Percentiles rank a stretch among this genome's conserved stretches.
phyloP scores from a whole-genome alignment of 2,329 filamentous ascomycete genomes.

The Geosmithia flava region DNA sequence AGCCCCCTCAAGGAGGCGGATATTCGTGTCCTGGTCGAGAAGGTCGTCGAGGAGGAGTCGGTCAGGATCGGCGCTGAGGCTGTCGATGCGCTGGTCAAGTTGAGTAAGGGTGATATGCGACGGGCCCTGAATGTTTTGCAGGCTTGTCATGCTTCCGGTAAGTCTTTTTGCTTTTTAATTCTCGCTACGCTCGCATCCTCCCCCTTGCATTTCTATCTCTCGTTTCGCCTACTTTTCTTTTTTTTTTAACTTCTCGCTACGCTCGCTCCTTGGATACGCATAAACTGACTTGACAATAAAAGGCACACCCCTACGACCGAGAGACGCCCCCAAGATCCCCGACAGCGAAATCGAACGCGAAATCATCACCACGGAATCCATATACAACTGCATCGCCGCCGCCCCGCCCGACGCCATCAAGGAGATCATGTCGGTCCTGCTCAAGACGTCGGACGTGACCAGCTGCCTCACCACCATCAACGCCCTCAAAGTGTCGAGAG shows the following conservation, averaged over 20 bases:
- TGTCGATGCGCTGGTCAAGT: slow-evolving; percentile 66
- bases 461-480: slow-evolving; percentile 83
- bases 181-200: not conserved
- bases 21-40: slow-evolving; percentile 75
- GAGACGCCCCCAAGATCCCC: slow-evolving; percentile 44
- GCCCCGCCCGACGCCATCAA: slow-evolving; percentile 82
- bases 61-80: slow-evolving; percentile 77
- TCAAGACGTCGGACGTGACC: slow-evolving; percentile 77
- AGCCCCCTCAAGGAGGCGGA: slow-evolving; percentile 83
- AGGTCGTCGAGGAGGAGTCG: slow-evolving; percentile 76
- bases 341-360: slow-evolving; percentile 62
- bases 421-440: slow-evolving; percentile 71
- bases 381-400: slow-evolving; percentile 95
- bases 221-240: too few relatives aligned
- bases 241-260: too few relatives aligned
- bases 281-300: too few relatives aligned
- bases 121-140: slow-evolving; percentile 90
- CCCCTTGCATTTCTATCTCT: too few relatives aligned
- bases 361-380: slow-evolving; percentile 74
- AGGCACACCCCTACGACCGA: slow-evolving; percentile 54
- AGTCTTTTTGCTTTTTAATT: slow-evolving; percentile 12
- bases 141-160: slow-evolving; percentile 89
- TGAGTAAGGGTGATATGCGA: slow-evolving; percentile 95
- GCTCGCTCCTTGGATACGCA: too few relatives aligned
- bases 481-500: slow-evolving; percentile 72